Percentiles rank a stretch among this genome's conserved stretches.
Evolutionary conservation across 2,329 filamentous ascomycete genomes (phyloP).

Genomic region (Xylariaceae sp.): DNA sequence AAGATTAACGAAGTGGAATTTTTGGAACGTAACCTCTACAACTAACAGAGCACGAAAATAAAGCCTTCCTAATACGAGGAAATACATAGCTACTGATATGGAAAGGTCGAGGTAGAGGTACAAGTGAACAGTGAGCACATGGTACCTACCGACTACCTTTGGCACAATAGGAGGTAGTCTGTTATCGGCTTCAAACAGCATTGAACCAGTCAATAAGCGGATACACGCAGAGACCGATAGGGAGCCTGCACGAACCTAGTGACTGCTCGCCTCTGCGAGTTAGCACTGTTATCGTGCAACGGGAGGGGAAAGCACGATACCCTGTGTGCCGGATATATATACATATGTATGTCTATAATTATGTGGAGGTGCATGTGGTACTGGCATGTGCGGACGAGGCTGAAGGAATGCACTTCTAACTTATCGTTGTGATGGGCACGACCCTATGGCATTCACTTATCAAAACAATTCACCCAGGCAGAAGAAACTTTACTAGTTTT

Average conservation of each 20-base stretch:
- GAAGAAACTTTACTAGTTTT: neutral
- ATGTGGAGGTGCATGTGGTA: no score
- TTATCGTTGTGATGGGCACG: no score
- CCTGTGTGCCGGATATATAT: no score
- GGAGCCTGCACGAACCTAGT: neutral
- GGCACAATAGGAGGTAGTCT: neutral
- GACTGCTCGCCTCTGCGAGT: neutral
- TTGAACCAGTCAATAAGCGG: constrained; percentile 11
- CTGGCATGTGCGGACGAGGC: no score
- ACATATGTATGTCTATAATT: no score
- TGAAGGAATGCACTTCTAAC: no score
- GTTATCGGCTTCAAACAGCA: neutral
- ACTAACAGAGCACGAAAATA: neutral
- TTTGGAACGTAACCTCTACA: constrained; percentile 3
- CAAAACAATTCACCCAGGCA: no score
- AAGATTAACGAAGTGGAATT: neutral
- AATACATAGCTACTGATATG: neutral
- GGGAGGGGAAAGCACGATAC: no score
- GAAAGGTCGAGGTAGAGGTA: neutral
- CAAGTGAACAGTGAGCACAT: neutral
- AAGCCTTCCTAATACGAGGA: no score
- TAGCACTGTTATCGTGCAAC: no score
- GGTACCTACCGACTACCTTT: neutral
- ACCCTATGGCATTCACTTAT: no score
- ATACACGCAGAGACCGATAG: constrained; percentile 6